Base-by-base conservation (phyloP, 768 basidiomycete species). In the Suillus ampliporus region DNA sequence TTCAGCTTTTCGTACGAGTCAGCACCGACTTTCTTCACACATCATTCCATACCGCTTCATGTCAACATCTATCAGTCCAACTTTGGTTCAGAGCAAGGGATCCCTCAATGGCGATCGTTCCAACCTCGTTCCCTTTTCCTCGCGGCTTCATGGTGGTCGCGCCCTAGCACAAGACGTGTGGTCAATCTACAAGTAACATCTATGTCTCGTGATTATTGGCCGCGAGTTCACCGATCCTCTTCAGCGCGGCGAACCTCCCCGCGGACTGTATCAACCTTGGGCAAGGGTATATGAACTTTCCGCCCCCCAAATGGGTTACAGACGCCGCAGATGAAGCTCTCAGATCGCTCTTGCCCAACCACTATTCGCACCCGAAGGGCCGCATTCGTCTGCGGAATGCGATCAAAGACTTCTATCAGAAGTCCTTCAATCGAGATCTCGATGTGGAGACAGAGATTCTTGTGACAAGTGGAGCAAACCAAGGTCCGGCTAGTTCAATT, bases 401-500 rank as follows among this genome's bases (percentile, higher is more conserved):
- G 7, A 87, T 99, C 70, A 91, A 89, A 70, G 79, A 82, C 19
- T 89, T 90, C 76, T 97, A 97, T 70, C 85, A 86, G 48, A 81
- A 90, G 5, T 76, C 80, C 58, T 85, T 89, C 53, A 81, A 86
- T 51, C 84, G 94, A 61, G 82, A 88, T 3, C 83, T 99, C 17
- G 86, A 95, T 70, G 84, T 90, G 26, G 94, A 97, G 65, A 83
- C 85, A 1, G 95, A 99, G 74, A 95, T 99, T 47, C 80, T 96
- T 21, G 91, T 99, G 50, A 95, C 96, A 3, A 97, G 96, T 68
- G 97, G 97, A 38, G 97, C 97, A 9, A 99, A 99, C 74, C 94
- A 97, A 86, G 97, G 96, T 91, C 66, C 62, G 74, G 64, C 48
- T 37, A 28, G 35, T 23, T 4, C 34, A 10, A 14, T 26, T 64